Evolutionary conservation across 23 red algal genomes (phyloP).

Genomic region (Gracilaria vermiculophylla): DNA sequence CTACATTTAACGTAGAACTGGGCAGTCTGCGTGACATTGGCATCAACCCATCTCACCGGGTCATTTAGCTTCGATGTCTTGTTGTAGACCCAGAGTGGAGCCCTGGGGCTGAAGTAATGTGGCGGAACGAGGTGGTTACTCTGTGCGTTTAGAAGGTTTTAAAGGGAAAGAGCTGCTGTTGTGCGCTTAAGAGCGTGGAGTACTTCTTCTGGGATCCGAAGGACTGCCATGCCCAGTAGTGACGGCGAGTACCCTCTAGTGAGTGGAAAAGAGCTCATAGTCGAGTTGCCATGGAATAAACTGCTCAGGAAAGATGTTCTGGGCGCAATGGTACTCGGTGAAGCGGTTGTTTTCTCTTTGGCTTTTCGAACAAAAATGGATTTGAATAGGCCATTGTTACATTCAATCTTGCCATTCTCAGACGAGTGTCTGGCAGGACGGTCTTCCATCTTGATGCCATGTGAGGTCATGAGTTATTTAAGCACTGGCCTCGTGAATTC

Average conservation of each 20-base stretch:
- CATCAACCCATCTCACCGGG: constrained; percentile 2
- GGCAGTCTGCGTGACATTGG: background rate
- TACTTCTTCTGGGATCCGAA: background rate
- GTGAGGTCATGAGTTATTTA: background rate
- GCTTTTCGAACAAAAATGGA: background rate
- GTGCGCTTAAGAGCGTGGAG: background rate
- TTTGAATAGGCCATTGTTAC: constrained; percentile 27
- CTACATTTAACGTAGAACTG: constrained; percentile 9
- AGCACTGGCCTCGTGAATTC: constrained; percentile 8
- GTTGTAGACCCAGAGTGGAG: constrained; percentile 8
- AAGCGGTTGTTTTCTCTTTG: background rate
- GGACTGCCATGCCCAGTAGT: background rate
- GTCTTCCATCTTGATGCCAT: background rate
- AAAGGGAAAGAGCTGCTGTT: background rate
- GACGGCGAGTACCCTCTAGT: constrained; percentile 2
- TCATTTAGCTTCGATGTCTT: constrained; percentile 28
- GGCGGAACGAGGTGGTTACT: background rate
- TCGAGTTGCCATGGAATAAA: constrained; percentile 4
- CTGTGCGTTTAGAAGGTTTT: background rate
- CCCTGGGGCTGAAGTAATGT: background rate
- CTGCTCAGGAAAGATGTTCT: constrained; percentile 12
- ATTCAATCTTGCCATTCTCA: constrained; percentile 17
- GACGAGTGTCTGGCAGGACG: constrained; percentile 1
- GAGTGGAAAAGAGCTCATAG: background rate
- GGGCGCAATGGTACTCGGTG: background rate